Evolutionary conservation across 2,329 filamentous ascomycete genomes (phyloP).

Genomic region (Blastomyces parvus): DNA sequence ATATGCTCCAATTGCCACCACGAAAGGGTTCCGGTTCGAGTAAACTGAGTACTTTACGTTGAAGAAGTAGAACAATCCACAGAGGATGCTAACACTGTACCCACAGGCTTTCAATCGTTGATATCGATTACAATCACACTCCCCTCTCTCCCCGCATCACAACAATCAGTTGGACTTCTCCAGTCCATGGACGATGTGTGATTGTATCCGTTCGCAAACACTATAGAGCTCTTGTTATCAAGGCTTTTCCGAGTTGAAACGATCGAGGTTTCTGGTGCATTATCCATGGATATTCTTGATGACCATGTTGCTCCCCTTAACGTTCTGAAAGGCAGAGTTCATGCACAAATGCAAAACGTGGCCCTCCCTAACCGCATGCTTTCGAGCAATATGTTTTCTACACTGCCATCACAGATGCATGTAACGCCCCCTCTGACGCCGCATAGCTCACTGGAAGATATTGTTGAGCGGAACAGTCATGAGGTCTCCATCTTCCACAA

Average conservation of each 20-base stretch:
- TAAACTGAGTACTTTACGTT: neutral
- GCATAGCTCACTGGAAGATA: slow-evolving; percentile 51
- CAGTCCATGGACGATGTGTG: slow-evolving; percentile 4
- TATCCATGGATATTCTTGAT: slow-evolving; percentile 11
- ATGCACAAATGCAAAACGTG: slow-evolving; percentile 8
- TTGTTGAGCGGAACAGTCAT: slow-evolving; percentile 35
- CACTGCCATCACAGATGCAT: slow-evolving; percentile 36
- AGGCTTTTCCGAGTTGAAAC: neutral
- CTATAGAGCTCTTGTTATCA: neutral
- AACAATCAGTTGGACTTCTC: neutral
- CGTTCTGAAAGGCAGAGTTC: slow-evolving; percentile 10
- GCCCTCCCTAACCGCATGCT: slow-evolving; percentile 6
- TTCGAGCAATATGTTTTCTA: slow-evolving; percentile 13
- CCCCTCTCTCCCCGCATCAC: neutral
- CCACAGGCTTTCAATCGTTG: neutral
- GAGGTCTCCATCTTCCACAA: slow-evolving; percentile 71
- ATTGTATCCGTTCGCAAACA: neutral
- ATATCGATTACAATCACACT: neutral
- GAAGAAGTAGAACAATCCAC: neutral
- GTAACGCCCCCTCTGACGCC: slow-evolving; percentile 73
- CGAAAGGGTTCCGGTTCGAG: neutral
- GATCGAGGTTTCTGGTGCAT: neutral
- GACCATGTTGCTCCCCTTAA: slow-evolving; percentile 17
- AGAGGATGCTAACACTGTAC: neutral
- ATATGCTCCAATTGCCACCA: neutral